Conservation (phyloP, 2,329 filamentous ascomycete genomes). For the Paraphaeosphaeria minitans region DNA sequence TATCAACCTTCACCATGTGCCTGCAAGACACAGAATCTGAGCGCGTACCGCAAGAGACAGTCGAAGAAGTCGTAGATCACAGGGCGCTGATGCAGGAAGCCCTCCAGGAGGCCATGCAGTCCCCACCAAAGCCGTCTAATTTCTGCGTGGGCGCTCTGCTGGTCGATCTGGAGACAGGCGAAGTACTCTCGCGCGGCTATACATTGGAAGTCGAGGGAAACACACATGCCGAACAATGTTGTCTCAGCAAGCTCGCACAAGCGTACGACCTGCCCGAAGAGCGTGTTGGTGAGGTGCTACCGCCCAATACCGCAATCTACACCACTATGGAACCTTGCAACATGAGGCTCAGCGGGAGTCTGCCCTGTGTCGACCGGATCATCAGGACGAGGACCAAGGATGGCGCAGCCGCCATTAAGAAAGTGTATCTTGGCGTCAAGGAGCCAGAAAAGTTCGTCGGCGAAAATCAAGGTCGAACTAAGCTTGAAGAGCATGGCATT, state of each 20-base stretch:
- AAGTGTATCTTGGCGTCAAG: conserved; percentile 83
- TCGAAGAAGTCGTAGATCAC: conserved; percentile 35
- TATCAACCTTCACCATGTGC: conserved; percentile 22
- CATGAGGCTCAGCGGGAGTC: conserved; percentile 73
- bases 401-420: conserved; percentile 66
- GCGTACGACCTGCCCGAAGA: conserved; percentile 55
- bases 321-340: conserved; percentile 92
- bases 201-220: conserved; percentile 90
- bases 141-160: conserved; percentile 95
- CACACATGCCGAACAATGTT: conserved; percentile 95
- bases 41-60: conserved; percentile 7
- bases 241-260: conserved; percentile 71
- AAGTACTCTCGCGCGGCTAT: conserved; percentile 79
- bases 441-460: conserved; percentile 92
- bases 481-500: conserved; percentile 74
- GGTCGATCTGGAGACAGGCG: conserved; percentile 61
- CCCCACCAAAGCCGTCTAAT: conserved; percentile 86
- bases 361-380: conserved; percentile 80
- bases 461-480: conserved; percentile 74
- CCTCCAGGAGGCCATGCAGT: conserved; percentile 75
- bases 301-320: conserved; percentile 70
- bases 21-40: conserved; percentile 3
- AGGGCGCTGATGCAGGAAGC: conserved; percentile 69
- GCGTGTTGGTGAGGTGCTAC: conserved; percentile 57
- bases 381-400: conserved; percentile 53